phyloP scores from a whole-genome alignment of 805 yeast species.

The Monosporozyma siamensis region DNA sequence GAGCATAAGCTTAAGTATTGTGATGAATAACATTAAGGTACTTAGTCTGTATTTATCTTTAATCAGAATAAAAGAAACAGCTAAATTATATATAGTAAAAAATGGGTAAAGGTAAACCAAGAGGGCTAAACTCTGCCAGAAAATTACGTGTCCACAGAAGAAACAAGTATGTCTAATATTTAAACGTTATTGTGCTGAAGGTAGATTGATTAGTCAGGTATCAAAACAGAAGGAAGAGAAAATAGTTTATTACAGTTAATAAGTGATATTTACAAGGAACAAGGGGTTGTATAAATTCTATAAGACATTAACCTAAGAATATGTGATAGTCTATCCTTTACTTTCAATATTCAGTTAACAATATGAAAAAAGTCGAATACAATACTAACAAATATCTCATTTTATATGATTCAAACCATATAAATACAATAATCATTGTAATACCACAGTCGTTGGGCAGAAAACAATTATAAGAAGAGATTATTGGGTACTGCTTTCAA shows the following conservation, averaged over 20 bases:
- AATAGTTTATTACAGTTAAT: no score
- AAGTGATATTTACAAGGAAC: no score
- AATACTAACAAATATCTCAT: constrained; percentile 1
- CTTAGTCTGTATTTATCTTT: no score
- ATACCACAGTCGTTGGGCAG: constrained; percentile 99
- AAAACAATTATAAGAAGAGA: constrained; percentile 95
- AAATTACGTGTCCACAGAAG: constrained; percentile 99
- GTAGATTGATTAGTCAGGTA: background rate
- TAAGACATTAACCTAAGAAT: no score
- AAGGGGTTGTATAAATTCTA: no score
- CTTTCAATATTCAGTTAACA: no score
- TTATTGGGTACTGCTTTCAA: constrained; percentile 99
- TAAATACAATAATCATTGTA: no score
- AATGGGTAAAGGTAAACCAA: constrained; percentile 99
- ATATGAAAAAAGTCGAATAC: background rate
- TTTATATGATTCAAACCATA: no score
- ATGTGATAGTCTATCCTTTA: background rate
- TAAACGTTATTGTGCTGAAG: no score
- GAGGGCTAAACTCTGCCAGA: constrained; percentile 99
- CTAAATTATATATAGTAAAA: constrained; percentile 28
- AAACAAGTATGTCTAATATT: constrained; percentile 57
- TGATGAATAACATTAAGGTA: no score
- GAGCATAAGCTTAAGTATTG: no score
- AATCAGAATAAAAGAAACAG: no score
- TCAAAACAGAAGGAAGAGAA: background rate